Conservation (phyloP, 2,329 filamentous ascomycete genomes). For the Zymoseptoria crescenta region DNA sequence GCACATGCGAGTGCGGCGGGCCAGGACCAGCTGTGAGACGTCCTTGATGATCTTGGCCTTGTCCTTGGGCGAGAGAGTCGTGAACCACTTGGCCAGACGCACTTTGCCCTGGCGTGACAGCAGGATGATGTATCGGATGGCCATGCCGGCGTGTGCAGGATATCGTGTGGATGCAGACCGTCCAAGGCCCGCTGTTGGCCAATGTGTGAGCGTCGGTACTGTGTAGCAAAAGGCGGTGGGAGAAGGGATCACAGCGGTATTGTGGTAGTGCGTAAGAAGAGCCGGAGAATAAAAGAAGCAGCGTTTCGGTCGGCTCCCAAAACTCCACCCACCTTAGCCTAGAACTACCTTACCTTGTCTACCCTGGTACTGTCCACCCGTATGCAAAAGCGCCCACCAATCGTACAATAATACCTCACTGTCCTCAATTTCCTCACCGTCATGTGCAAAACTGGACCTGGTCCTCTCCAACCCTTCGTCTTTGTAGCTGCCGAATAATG, state of each 20-base stretch:
- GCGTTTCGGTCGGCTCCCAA: too few species aligned
- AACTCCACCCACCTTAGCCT: too few species aligned
- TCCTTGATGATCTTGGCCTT: constrained; percentile 99
- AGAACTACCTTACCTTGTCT: not conserved
- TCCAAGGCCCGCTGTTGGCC: not conserved
- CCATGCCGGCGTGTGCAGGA: constrained; percentile 33
- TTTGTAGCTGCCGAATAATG: not conserved
- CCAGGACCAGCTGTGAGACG: constrained; percentile 93
- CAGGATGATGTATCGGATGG: constrained; percentile 63
- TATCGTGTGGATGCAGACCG: not conserved
- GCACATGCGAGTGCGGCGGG: constrained; percentile 95
- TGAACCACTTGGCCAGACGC: constrained; percentile 99
- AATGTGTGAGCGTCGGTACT: not conserved
- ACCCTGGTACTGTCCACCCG: not conserved
- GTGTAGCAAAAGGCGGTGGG: not conserved
- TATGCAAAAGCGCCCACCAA: too few species aligned
- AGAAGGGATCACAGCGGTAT: not conserved
- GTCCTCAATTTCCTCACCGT: too few species aligned
- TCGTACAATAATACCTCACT: too few species aligned
- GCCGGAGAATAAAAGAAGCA: not conserved
- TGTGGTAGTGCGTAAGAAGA: not conserved
- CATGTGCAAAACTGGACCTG: too few species aligned
- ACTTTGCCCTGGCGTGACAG: constrained; percentile 98
- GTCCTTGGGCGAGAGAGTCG: constrained; percentile 91
- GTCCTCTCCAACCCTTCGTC: too few species aligned